phyloP scores from a whole-genome alignment of 768 basidiomycete species.

The Lactarius deliciosus region DNA sequence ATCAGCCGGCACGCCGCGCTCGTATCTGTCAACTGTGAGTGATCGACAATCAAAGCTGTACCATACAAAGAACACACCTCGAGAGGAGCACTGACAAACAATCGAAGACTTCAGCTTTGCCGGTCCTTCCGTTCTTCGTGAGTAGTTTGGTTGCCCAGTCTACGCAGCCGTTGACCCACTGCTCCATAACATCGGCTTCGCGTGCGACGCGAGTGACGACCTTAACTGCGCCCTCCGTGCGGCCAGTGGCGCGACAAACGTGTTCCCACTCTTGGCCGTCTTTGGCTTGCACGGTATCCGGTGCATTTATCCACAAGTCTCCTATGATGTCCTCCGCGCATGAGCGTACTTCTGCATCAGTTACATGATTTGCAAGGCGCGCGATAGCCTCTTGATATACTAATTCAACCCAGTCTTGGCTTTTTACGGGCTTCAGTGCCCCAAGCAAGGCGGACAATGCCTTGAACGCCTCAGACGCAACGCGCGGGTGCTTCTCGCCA shows the following conservation, averaged over 20 bases:
- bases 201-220: conserved; percentile 83
- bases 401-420: conserved; percentile 62
- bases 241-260: conserved; percentile 67
- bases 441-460: conserved; percentile 82
- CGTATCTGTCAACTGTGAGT: conserved; percentile 44
- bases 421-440: conserved; percentile 66
- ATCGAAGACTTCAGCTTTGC: conserved; percentile 77
- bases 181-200: conserved; percentile 65
- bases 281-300: conserved; percentile 63
- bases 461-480: conserved; percentile 85
- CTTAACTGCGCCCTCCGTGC: conserved; percentile 72
- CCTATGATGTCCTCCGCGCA: conserved; percentile 82
- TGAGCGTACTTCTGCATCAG: conserved; percentile 86
- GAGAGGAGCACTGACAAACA: conserved; percentile 71
- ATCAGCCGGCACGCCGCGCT: conserved; percentile 49
- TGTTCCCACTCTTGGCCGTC: conserved; percentile 78
- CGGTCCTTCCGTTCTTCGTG: conserved; percentile 73
- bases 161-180: conserved; percentile 80
- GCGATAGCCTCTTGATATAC: conserved; percentile 74
- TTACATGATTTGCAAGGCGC: conserved; percentile 75
- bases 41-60: conserved; percentile 38
- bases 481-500: conserved; percentile 82
- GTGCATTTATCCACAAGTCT: conserved; percentile 84
- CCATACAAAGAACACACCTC: conserved; percentile 44
- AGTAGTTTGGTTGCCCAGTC: conserved; percentile 75